Evolutionary conservation across 2,329 filamentous ascomycete genomes (phyloP), one percentile per base, ranked within the genome.

Genomic region (Coniochaeta pulveracea): DNA sequence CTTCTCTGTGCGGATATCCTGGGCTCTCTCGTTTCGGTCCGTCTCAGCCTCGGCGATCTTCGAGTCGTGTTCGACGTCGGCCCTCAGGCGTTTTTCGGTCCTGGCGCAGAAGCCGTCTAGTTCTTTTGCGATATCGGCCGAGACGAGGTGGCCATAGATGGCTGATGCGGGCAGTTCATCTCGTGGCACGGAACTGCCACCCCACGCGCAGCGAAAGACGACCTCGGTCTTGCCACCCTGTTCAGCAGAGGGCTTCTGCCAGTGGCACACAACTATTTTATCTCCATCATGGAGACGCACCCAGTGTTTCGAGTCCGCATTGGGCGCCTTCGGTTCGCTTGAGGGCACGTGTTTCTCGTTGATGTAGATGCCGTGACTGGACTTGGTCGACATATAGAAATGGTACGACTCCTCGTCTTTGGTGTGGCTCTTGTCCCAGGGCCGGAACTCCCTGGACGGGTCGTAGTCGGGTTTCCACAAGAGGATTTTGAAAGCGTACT

Each of bases 381-480:
- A 80, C 45, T 86, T 85, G 4, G 85, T 93, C 1, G 80, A 80
- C 33, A 95, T 76, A 49, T 75, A 79, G 40, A 86, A 80, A 4
- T 73, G 68, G 45, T 78, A 78, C 2, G 78, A 61, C 10, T 72
- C 68, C 2, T 66, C 55, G 10, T 44, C 40, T 17, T 47, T 38
- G 59, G 62, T 56, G 28, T 30, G 61, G 50, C 36, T 56, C 61
- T 65, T 76, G 36, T 69, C 64, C 48, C 70, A 72, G 33, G 69
- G 69, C 22, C 62, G 61, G 33, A 64, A 48, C 15, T 71, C 66
- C 30, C 63, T 66, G 31, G 61, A 61, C 6, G 69, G 64, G 37
- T 84, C 79, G 37, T 79, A 78, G 9, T 72, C 72, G 1, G 76
- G 69, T 35, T 72, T 76, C 68, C 80, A 85, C 19, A 91, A 72